Evolutionary conservation across 2,329 filamentous ascomycete species (phyloP).

Genomic region (Neonectria coccinea): DNA sequence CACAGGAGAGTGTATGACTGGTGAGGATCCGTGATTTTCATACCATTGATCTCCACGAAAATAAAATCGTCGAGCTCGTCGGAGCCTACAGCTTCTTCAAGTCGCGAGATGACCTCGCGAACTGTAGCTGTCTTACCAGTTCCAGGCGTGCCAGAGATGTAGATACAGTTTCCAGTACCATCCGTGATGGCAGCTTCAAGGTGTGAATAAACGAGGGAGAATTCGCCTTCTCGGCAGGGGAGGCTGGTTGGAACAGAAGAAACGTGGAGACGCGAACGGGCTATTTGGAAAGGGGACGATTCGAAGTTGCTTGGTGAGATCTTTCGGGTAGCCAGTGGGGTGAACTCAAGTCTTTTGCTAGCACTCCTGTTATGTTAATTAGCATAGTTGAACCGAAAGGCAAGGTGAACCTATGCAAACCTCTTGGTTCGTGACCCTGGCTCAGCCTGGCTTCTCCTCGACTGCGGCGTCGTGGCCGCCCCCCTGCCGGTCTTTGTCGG

Average conservation of each 20-base stretch:
- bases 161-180: slow-evolving; percentile 94
- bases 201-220: slow-evolving; percentile 91
- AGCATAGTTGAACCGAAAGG: neutral
- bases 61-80: slow-evolving; percentile 99
- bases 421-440: slow-evolving; percentile 51
- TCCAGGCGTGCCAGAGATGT: slow-evolving; percentile 98
- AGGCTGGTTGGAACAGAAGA: slow-evolving; percentile 90
- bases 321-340: slow-evolving; percentile 88
- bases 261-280: slow-evolving; percentile 89
- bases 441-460: slow-evolving; percentile 46
- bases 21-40: slow-evolving; percentile 99
- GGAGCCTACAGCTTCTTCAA: slow-evolving; percentile 86
- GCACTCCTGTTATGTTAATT: slow-evolving; percentile 58
- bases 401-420: slow-evolving; percentile 32
- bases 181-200: slow-evolving; percentile 94
- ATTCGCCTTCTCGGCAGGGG: slow-evolving; percentile 92
- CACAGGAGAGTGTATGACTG: slow-evolving; percentile 95
- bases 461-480: slow-evolving; percentile 48
- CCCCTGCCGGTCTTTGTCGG: slow-evolving; percentile 51
- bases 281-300: slow-evolving; percentile 90
- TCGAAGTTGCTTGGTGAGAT: slow-evolving; percentile 81
- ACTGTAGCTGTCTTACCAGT: slow-evolving; percentile 98
- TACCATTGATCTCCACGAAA: slow-evolving; percentile 99
- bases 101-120: slow-evolving; percentile 88
- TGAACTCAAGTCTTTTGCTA: slow-evolving; percentile 88